phyloP scores from a whole-genome alignment of 2,329 filamentous ascomycete species.

The Fusarium algeriense region DNA sequence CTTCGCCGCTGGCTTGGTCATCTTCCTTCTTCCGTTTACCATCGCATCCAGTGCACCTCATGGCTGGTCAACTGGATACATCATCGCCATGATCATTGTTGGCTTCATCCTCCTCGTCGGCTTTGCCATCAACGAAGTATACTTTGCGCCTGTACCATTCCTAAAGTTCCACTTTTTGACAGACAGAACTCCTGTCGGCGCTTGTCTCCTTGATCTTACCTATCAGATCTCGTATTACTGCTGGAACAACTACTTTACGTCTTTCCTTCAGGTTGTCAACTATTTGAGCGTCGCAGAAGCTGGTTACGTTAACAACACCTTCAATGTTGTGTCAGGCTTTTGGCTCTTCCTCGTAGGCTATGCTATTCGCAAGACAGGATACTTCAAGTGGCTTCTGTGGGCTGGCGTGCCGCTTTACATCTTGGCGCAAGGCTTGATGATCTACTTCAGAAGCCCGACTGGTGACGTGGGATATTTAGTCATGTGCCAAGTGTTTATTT shows the following conservation, averaged over 20 bases:
- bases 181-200: slow-evolving; percentile 64
- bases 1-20: slow-evolving; percentile 65
- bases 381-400: slow-evolving; percentile 62
- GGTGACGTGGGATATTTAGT: slow-evolving; percentile 62
- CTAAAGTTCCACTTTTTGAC: slow-evolving; percentile 64
- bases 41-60: slow-evolving; percentile 61
- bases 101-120: slow-evolving; percentile 68
- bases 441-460: slow-evolving; percentile 54
- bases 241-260: slow-evolving; percentile 67
- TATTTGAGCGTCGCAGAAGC: slow-evolving; percentile 57
- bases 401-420: slow-evolving; percentile 65
- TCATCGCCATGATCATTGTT: slow-evolving; percentile 71
- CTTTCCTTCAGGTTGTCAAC: slow-evolving; percentile 66
- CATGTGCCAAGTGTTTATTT: slow-evolving; percentile 66
- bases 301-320: slow-evolving; percentile 62
- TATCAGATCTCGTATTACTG: slow-evolving; percentile 64
- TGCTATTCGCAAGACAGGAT: slow-evolving; percentile 58
- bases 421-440: slow-evolving; percentile 58
- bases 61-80: slow-evolving; percentile 65
- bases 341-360: slow-evolving; percentile 61
- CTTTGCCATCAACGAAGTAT: slow-evolving; percentile 69
- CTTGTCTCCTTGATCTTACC: slow-evolving; percentile 58
- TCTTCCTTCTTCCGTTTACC: slow-evolving; percentile 75
- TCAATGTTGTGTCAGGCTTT: slow-evolving; percentile 63
- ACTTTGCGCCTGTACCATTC: slow-evolving; percentile 67